Evolutionary conservation across 177 flowering plant genomes (phyloP), one percentile per base, ranked within the genome.

Genomic region (Vitis hybrid): DNA sequence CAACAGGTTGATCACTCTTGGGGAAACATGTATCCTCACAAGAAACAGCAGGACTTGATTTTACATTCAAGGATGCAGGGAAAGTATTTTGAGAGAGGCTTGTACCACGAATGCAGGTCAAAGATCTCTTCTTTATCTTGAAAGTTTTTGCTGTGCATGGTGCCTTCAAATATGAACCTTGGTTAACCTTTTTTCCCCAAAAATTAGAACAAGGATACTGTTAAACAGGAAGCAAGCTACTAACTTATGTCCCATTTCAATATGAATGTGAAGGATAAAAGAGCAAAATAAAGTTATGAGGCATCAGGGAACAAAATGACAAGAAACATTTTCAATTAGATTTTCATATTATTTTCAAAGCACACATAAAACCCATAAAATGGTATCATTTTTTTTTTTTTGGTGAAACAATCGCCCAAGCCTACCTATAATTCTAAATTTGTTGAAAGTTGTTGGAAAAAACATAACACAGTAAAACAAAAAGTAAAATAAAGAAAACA

Each of bases 21-120:
- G 47, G 19, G 59, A 57, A 57, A 10, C 17, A 14, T 15, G 19
- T 57, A 17, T 57, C 59, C 59, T 57, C 18, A 19, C 17, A 57
- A 57, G 59, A 57, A 57, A n/a, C 59, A 57, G 3, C 59, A 57
- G 2, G 5, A n/a, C 10, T 17, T 57, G 59, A n/a, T n/a, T 57
- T 57, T 19, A 57, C 59, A 57, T 57, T 57, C 59, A 57, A 57
- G 19, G 59, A 57, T 57, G 59, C 18, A 57, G 19, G 59, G 8
- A 57, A n/a, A 14, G 59, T 17, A 14, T 14, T 57, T 19, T 3
- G 10, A 14, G 59, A 3, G 17, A 57, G 19, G 19, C 2, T 57
- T 57, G 17, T 17, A n/a, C 18, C 19, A 8, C 18, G 17, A 57
- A 57, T 57, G 19, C 20, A 57, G 18, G 59, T 57, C 7, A n/a